These are phyloP conservation scores for Alloteropsis semialata DNA, from an alignment of 176 grass and related monocot genomes.

Conservation along the genomic window DNA sequence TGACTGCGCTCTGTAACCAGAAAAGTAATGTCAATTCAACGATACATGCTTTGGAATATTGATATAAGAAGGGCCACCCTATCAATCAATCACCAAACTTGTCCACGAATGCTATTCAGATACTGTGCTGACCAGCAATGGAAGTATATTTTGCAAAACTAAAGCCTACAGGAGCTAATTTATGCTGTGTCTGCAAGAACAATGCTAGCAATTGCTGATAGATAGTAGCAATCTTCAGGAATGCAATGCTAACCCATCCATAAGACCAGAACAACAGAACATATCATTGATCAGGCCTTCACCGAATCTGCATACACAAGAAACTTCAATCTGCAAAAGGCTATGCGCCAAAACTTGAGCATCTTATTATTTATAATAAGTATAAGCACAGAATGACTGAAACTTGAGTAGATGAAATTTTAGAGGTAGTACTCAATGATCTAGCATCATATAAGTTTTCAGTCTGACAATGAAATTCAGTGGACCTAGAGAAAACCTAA, in stretches of 20 bases:
- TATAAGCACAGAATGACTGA: neutral
- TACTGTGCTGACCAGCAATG: neutral
- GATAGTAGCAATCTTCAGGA: neutral
- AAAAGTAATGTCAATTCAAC: conserved; percentile 29
- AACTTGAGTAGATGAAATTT: neutral
- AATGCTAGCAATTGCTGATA: neutral
- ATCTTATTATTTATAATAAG: neutral
- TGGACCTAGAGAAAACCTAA: neutral
- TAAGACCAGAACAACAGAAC: neutral
- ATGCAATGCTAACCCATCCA: neutral
- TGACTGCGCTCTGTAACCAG: conserved; percentile 3
- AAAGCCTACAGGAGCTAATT: neutral
- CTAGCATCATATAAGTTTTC: neutral
- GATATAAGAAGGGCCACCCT: conserved; percentile 5
- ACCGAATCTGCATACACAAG: neutral
- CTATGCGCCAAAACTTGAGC: neutral
- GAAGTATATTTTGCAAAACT: neutral
- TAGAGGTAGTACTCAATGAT: neutral
- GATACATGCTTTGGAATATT: neutral
- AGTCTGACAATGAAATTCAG: neutral
- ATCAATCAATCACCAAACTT: conserved; percentile 11
- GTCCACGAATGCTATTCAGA: neutral
- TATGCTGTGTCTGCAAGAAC: conserved; percentile 3
- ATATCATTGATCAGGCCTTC: neutral
- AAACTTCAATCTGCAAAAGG: neutral